Conservation (phyloP, 2,329 filamentous ascomycete genomes). For the Neopestalotiopsis rosae region DNA sequence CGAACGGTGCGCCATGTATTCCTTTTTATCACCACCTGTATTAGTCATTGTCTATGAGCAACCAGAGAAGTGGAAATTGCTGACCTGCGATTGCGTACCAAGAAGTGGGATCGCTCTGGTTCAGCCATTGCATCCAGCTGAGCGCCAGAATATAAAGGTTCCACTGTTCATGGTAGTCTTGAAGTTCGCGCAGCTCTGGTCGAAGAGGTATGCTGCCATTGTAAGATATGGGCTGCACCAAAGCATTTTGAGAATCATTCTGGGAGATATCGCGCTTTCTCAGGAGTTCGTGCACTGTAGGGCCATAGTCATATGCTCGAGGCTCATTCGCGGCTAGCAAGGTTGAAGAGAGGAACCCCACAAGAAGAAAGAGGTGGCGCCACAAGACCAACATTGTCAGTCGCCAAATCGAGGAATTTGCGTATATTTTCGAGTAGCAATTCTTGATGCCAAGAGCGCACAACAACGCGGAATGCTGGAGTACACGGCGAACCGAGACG, state of each 20-base stretch:
- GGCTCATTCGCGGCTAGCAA: background rate
- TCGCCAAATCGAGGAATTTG: background rate
- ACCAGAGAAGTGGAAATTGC: conserved; percentile 30
- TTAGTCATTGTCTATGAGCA: conserved; percentile 15
- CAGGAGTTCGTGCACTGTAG: conserved; percentile 43
- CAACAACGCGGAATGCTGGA: background rate
- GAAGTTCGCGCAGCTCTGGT: conserved; percentile 71
- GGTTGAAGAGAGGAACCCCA: background rate
- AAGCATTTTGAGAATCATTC: conserved; percentile 33
- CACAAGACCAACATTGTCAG: background rate
- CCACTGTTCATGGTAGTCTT: conserved; percentile 69
- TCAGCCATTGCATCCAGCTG: conserved; percentile 71
- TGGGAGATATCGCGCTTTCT: conserved; percentile 45
- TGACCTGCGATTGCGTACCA: conserved; percentile 81
- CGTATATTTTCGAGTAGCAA: background rate
- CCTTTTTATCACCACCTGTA: conserved; percentile 48
- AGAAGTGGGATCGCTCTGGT: conserved; percentile 68
- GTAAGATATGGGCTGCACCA: conserved; percentile 49
- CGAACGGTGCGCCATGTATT: conserved; percentile 78
- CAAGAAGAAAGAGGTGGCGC: background rate
- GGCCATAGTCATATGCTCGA: conserved; percentile 55
- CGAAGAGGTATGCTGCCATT: conserved; percentile 54
- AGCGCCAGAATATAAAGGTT: conserved; percentile 80
- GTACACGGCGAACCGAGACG: background rate
- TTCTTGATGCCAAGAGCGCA: background rate